phyloP scores from a whole-genome alignment of 2,329 filamentous ascomycete genomes.

The Ophiostoma australiae region DNA sequence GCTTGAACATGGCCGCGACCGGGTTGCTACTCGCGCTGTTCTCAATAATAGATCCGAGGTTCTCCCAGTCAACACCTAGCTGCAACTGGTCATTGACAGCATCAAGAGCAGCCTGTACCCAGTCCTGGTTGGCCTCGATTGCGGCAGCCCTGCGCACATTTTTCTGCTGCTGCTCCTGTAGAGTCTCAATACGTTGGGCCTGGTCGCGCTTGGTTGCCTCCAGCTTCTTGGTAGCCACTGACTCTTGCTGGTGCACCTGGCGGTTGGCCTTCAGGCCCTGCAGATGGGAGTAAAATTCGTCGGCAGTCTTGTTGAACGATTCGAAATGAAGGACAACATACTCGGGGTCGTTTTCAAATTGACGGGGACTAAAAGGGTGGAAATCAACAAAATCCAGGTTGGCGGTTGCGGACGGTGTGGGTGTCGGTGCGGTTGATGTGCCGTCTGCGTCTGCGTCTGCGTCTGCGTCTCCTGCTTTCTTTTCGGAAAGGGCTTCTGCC shows the following conservation, averaged over 20 bases:
- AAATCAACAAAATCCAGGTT: constrained; percentile 83
- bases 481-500: not conserved
- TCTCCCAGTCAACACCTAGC: constrained; percentile 96
- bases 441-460: constrained; percentile 23
- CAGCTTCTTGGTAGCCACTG: constrained; percentile 74
- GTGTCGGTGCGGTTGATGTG: constrained; percentile 5
- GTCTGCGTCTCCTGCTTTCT: not conserved
- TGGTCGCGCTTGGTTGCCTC: constrained; percentile 82
- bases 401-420: not conserved
- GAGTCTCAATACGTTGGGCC: constrained; percentile 72
- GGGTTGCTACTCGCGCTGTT: constrained; percentile 79
- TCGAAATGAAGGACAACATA: constrained; percentile 70
- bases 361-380: constrained; percentile 80
- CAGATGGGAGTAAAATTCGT: constrained; percentile 95
- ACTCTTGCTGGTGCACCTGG: constrained; percentile 73
- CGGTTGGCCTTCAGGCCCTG: constrained; percentile 91
- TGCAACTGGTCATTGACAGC: constrained; percentile 87
- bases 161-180: constrained; percentile 74
- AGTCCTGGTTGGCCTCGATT: constrained; percentile 83
- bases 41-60: constrained; percentile 83
- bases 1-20: constrained; percentile 78
- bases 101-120: constrained; percentile 87
- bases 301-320: constrained; percentile 86
- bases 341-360: constrained; percentile 64
- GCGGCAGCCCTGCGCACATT: constrained; percentile 85